Base-by-base conservation (phyloP, 1,139 yeast genomes). In the Saccharomyces pastorianus region DNA sequence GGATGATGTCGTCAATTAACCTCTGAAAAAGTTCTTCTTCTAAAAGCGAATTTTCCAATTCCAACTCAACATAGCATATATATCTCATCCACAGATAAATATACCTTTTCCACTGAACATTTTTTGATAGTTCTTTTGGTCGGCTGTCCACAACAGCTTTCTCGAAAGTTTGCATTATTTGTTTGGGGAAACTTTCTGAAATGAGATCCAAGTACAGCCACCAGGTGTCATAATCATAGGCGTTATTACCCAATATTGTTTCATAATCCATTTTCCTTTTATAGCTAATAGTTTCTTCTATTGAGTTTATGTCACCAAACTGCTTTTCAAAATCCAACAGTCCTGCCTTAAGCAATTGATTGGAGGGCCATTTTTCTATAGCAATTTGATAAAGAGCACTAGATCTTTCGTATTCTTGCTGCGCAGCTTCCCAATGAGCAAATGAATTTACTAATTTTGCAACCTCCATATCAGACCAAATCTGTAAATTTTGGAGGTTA, bases 141-240 rank as follows among this genome's bases (percentile, higher is more conserved):
- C 58, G 55, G 2, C 66, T 57, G 13, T 46, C 50, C 0, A 69
- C 59, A 0, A 80, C 67, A 0, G 88, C 80, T 7, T 76, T 69
- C 54, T 80, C 82, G 62, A 77, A 83, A 1, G 73, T 66, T 7
- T 46, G 65, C 68, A 56, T 61, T 58, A 52, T 65, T 59, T 54
- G 68, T 2, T 67, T 60, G 0, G 76, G 71, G 49, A 69, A 70
- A 49, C 59, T 57, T 8, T 61, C 61, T 49, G 61, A 61, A 8
- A 82, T 60, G 25, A 87, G 64, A 23, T 78, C 76, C 2, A 88
- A 61, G 61, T 84, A 83, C 0, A 81, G 68, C 89, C 96, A 89
- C 97, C 97, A 90, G 0, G 82, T 72, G 64, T 86, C 95, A 67
- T 82, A 84, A 68, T 88, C 88, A 1, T 59, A 51, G 0, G 88